Evolutionary conservation across 2,329 filamentous ascomycete species (phyloP).

Genomic region (Fusarium avenaceum): DNA sequence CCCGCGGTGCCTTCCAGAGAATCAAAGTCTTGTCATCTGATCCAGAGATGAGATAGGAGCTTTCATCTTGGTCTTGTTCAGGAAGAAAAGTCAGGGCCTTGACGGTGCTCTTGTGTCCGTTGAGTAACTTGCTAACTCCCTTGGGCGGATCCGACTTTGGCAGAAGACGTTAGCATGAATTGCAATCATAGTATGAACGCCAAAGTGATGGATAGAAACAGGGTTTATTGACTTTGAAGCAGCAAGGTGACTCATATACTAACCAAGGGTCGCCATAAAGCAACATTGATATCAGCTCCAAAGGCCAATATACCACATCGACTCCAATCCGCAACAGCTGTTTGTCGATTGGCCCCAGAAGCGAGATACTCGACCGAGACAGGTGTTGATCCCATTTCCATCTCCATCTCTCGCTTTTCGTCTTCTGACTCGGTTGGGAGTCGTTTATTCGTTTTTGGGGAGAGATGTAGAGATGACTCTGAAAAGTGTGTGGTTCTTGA

Average conservation of each 20-base stretch:
- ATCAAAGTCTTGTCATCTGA: constrained; percentile 83
- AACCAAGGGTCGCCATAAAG: constrained; percentile 86
- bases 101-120: constrained; percentile 82
- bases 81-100: constrained; percentile 87
- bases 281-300: constrained; percentile 89
- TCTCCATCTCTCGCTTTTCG: constrained; percentile 47
- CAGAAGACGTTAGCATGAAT: constrained; percentile 23
- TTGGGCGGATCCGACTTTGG: constrained; percentile 54
- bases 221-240: constrained; percentile 23
- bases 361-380: constrained; percentile 70
- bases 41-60: constrained; percentile 78
- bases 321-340: constrained; percentile 92
- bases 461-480: constrained; percentile 49
- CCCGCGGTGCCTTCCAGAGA: constrained; percentile 70
- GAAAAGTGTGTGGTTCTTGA: constrained; percentile 52
- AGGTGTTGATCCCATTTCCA: constrained; percentile 47
- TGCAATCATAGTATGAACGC: not conserved
- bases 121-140: constrained; percentile 77
- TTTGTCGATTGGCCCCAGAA: constrained; percentile 90
- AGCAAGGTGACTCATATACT: constrained; percentile 52
- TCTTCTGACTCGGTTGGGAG: constrained; percentile 8
- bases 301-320: constrained; percentile 81
- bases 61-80: constrained; percentile 57
- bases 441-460: constrained; percentile 17
- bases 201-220: not conserved